phyloP scores from a whole-genome alignment of 1,139 yeast species.

The Suzukiozyma palmioleophila region DNA sequence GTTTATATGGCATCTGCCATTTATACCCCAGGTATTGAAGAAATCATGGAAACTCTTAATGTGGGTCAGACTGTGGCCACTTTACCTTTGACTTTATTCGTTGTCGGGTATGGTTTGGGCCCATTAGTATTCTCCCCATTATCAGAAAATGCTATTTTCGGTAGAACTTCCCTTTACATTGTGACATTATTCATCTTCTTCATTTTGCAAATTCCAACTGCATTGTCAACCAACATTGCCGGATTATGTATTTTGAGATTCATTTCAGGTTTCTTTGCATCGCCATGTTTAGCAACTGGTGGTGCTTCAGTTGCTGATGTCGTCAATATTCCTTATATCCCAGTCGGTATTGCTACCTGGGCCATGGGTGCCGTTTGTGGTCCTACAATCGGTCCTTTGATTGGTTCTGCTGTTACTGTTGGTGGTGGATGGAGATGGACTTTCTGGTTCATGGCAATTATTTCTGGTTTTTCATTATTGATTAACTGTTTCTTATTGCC shows the following conservation, averaged over 20 bases:
- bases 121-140: conserved; percentile 37
- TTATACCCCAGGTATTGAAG: conserved; percentile 49
- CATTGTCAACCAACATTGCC: conserved; percentile 25
- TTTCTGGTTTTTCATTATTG: conserved; percentile 24
- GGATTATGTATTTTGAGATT: conserved; percentile 28
- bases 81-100: conserved; percentile 33
- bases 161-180: conserved; percentile 43
- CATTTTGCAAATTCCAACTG: conserved; percentile 32
- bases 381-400: conserved; percentile 34
- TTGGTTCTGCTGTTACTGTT: conserved; percentile 29
- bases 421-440: conserved; percentile 36
- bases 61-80: conserved; percentile 24
- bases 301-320: conserved; percentile 31
- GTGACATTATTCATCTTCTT: conserved; percentile 26
- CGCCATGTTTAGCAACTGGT: conserved; percentile 33
- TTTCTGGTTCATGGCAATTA: conserved; percentile 34
- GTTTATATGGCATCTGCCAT: conserved; percentile 63
- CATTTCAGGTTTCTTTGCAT: conserved; percentile 29
- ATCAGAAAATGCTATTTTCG: conserved; percentile 42
- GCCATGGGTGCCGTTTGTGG: conserved; percentile 33
- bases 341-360: conserved; percentile 33
- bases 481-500: conserved; percentile 27
- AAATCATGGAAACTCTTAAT: conserved; percentile 24
- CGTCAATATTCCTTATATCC: conserved; percentile 21
- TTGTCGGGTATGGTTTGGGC: conserved; percentile 37